These are phyloP conservation scores for Suillus spraguei DNA, from an alignment of 768 basidiomycete species.

Conservation along the genomic window DNA sequence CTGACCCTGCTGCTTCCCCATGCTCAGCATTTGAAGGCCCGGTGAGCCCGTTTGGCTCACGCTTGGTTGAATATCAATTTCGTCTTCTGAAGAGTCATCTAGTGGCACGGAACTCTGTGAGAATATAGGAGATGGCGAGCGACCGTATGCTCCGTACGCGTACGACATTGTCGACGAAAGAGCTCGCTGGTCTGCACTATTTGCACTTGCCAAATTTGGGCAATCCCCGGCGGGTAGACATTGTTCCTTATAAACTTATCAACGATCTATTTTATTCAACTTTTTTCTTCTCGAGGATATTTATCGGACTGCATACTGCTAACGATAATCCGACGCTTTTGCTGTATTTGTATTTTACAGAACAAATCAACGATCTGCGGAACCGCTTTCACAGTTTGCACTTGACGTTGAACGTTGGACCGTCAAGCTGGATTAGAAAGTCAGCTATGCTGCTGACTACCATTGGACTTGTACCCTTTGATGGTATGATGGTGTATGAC, in stretches of 20 bases:
- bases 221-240: neutral
- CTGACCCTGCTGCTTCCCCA: conserved; percentile 33
- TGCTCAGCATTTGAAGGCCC: conserved; percentile 24
- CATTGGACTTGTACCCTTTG: too few relatives aligned
- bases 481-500: too few relatives aligned
- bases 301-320: neutral
- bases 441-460: too few relatives aligned
- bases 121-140: conserved; percentile 43
- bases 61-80: conserved; percentile 21
- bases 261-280: too few relatives aligned
- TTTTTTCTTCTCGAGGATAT: neutral
- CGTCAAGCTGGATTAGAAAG: too few relatives aligned
- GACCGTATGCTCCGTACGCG: conserved; percentile 37
- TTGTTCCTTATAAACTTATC: too few relatives aligned
- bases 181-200: neutral
- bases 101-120: conserved; percentile 34
- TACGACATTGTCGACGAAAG: conserved; percentile 19
- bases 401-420: too few relatives aligned
- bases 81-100: conserved; percentile 32
- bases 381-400: too few relatives aligned
- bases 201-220: conserved; percentile 1
- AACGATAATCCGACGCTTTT: neutral
- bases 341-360: neutral
- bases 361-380: neutral
- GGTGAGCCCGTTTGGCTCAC: conserved; percentile 20